phyloP scores from a whole-genome alignment of 192 early-diverging fungal genomes.

The Coemansia sp. region DNA sequence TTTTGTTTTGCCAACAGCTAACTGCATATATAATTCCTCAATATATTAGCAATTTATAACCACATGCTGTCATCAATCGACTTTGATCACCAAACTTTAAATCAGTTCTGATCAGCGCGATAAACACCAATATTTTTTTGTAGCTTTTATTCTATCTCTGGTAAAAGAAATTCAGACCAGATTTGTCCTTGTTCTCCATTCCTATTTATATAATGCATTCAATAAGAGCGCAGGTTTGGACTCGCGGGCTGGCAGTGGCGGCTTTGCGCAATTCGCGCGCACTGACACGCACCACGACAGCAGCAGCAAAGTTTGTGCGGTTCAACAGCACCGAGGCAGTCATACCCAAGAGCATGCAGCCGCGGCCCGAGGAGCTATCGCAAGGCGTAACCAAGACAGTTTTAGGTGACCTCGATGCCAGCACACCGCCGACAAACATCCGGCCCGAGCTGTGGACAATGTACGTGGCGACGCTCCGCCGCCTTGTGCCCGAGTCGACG shows the following conservation, averaged over 20 bases:
- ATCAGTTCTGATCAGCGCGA: background rate
- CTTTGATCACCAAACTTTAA: background rate
- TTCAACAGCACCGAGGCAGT: constrained; percentile 16
- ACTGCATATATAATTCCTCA: too few relatives aligned
- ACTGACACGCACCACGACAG: background rate
- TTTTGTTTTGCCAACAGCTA: too few relatives aligned
- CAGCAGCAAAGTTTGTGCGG: background rate
- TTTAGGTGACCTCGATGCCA: constrained; percentile 9
- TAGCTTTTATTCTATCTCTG: background rate
- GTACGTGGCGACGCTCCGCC: constrained; percentile 21
- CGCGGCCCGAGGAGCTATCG: constrained; percentile 3
- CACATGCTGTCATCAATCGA: too few relatives aligned
- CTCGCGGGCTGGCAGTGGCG: background rate
- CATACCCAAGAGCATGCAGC: constrained; percentile 30
- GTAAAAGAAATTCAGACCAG: background rate
- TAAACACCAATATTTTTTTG: background rate
- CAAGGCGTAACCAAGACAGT: background rate
- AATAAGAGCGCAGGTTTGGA: constrained; percentile 2
- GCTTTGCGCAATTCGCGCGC: background rate
- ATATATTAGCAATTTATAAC: too few relatives aligned
- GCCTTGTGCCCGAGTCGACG: constrained; percentile 11
- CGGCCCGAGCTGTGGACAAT: constrained; percentile 30
- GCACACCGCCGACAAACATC: constrained; percentile 14
- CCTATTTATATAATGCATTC: constrained; percentile 18
- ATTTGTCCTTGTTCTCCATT: background rate